These are phyloP conservation scores for Entoloma clypeatum DNA, from an alignment of 1,284 basidiomycete genomes.

Conservation along the genomic window DNA sequence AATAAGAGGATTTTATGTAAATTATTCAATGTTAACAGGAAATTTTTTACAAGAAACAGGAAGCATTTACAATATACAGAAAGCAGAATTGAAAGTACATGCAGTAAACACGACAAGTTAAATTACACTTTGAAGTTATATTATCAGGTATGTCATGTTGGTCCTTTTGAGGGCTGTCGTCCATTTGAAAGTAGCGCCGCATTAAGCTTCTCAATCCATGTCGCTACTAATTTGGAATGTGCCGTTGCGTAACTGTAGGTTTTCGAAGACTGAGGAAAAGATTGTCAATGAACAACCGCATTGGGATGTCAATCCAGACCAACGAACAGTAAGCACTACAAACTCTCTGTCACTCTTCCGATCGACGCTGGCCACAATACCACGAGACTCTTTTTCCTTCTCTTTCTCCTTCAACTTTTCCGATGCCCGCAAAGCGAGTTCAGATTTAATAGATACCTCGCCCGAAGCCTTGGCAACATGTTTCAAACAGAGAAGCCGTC, in stretches of 20 bases:
- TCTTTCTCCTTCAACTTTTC: conserved; percentile 32
- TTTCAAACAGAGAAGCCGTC: conserved; percentile 57
- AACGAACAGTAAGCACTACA: conserved; percentile 56
- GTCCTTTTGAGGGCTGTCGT: conserved; percentile 17
- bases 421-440: conserved; percentile 39
- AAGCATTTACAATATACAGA: no score
- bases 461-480: conserved; percentile 32
- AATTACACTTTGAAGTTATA: no score
- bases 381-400: conserved; percentile 36
- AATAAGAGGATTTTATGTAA: neutral
- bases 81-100: no score
- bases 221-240: conserved; percentile 34
- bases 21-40: no score
- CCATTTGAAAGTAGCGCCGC: conserved; percentile 26
- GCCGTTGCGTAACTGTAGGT: conserved; percentile 49
- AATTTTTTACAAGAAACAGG: no score
- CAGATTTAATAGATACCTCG: conserved; percentile 43
- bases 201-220: conserved; percentile 54
- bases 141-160: conserved; percentile 22
- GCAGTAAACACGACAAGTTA: no score
- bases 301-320: conserved; percentile 7
- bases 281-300: conserved; percentile 4
- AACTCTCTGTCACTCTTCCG: conserved; percentile 57
- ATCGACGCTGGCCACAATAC: conserved; percentile 45
- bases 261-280: conserved; percentile 42